Evolutionary conservation across 257 asterid species (phyloP).

Genomic region (Solanum chaucha): DNA sequence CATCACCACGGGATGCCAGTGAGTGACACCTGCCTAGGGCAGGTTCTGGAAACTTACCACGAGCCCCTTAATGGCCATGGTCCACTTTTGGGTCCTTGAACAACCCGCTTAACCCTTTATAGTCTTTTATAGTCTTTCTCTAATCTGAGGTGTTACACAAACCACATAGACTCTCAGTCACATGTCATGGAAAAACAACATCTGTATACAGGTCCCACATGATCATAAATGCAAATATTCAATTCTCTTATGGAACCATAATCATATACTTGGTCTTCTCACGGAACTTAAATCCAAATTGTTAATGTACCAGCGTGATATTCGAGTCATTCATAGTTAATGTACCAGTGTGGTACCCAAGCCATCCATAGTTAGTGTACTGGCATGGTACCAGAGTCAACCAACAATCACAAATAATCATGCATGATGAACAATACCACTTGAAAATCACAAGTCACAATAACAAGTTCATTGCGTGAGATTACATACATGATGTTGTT

Average conservation of each 20-base stretch:
- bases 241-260: background rate
- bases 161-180: background rate
- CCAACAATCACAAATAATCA: background rate
- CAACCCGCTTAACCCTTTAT: background rate
- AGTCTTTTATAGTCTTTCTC: too few relatives aligned
- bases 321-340: background rate
- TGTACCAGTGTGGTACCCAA: background rate
- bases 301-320: too few relatives aligned
- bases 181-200: too few relatives aligned
- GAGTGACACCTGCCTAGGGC: background rate
- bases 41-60: background rate
- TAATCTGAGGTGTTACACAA: background rate
- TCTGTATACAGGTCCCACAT: background rate
- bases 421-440: background rate
- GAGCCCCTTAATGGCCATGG: background rate
- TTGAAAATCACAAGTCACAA: background rate
- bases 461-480: background rate
- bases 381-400: background rate
- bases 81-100: background rate
- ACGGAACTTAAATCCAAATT: too few relatives aligned
- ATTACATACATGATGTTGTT: background rate
- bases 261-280: background rate
- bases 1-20: rapidly evolving
- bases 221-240: background rate
- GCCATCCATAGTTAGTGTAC: background rate